Percentiles rank a stretch among this genome's conserved stretches.
Conservation (phyloP, 352 stramenopile species). For the Peronospora farinosa region DNA sequence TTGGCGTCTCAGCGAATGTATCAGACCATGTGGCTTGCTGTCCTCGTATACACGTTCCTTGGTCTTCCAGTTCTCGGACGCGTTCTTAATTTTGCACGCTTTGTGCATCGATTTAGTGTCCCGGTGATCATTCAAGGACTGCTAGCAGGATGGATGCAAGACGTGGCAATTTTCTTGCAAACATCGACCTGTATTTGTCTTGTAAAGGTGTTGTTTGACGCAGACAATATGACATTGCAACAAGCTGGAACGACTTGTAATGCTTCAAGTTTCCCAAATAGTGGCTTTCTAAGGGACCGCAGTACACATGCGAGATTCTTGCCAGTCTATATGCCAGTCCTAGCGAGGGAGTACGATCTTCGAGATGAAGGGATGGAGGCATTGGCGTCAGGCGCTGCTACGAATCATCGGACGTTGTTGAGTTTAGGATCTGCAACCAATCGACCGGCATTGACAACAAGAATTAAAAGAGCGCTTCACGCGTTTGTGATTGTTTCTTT, state of each 20-base stretch:
- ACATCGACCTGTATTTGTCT: constrained; percentile 57
- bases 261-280: constrained; percentile 24
- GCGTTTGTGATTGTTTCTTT: constrained; percentile 34
- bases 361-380: constrained; percentile 28
- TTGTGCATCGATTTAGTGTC: constrained; percentile 46
- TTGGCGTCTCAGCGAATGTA: constrained; percentile 38
- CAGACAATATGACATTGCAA: constrained; percentile 16
- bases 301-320: constrained; percentile 31
- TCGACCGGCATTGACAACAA: constrained; percentile 18
- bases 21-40: constrained; percentile 59
- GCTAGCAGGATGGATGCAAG: constrained; percentile 41
- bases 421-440: constrained; percentile 21
- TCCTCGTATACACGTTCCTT: constrained; percentile 62
- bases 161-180: constrained; percentile 61
- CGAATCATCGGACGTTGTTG: constrained; percentile 50
- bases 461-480: constrained; percentile 18
- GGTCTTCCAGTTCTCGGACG: constrained; percentile 55
- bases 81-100: constrained; percentile 54
- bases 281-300: constrained; percentile 29
- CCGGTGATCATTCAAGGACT: constrained; percentile 44
- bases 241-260: constrained; percentile 14
- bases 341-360: constrained; percentile 49
- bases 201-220: constrained; percentile 57
- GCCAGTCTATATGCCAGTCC: constrained; percentile 58
- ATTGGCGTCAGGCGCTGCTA: constrained; percentile 17